Percentiles rank a stretch among this genome's conserved stretches.
These are phyloP conservation scores for Pugionium dolabratum DNA, from an alignment of 345 rosid species.

Conservation along the genomic window DNA sequence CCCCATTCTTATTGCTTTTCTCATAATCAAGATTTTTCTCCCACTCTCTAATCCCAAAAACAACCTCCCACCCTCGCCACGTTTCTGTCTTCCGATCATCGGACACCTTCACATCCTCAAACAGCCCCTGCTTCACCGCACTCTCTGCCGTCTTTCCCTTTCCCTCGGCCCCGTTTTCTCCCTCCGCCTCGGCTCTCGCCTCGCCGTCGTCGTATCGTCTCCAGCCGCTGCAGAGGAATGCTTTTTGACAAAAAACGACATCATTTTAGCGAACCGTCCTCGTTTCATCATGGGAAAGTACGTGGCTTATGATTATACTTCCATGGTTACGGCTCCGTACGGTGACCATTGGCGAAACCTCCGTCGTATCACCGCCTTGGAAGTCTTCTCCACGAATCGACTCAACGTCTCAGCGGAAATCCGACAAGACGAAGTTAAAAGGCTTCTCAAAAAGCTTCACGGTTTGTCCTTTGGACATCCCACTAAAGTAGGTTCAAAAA, in stretches of 20 bases:
- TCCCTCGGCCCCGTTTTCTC: slow-evolving; percentile 39
- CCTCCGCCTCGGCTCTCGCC: slow-evolving; percentile 40
- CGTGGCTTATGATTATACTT: slow-evolving; percentile 31
- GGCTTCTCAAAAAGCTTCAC: slow-evolving; percentile 38
- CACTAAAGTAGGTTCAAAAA: slow-evolving; percentile 20
- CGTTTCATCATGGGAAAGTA: slow-evolving; percentile 31
- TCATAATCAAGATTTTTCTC: slow-evolving; percentile 24
- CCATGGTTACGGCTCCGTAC: slow-evolving; percentile 34
- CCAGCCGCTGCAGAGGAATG: slow-evolving; percentile 35
- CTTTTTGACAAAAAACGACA: slow-evolving; percentile 34
- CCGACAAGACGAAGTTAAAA: slow-evolving; percentile 37
- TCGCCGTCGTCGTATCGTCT: slow-evolving; percentile 30
- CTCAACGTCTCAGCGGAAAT: slow-evolving; percentile 36
- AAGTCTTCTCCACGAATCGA: slow-evolving; percentile 33
- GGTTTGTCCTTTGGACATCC: slow-evolving; percentile 22
- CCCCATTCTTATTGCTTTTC: slow-evolving; percentile 15
- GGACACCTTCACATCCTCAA: slow-evolving; percentile 43
- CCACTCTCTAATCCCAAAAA: slow-evolving; percentile 12
- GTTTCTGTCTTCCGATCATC: slow-evolving; percentile 32
- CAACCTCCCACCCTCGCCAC: slow-evolving; percentile 39
- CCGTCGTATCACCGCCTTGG: slow-evolving; percentile 36
- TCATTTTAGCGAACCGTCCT: slow-evolving; percentile 38
- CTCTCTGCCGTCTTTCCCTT: slow-evolving; percentile 31
- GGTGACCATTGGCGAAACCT: slow-evolving; percentile 44
- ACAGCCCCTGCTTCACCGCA: slow-evolving; percentile 34